These are phyloP conservation scores for Graphilbum fragrans DNA, from an alignment of 2,329 filamentous ascomycete genomes.

Conservation along the genomic window DNA sequence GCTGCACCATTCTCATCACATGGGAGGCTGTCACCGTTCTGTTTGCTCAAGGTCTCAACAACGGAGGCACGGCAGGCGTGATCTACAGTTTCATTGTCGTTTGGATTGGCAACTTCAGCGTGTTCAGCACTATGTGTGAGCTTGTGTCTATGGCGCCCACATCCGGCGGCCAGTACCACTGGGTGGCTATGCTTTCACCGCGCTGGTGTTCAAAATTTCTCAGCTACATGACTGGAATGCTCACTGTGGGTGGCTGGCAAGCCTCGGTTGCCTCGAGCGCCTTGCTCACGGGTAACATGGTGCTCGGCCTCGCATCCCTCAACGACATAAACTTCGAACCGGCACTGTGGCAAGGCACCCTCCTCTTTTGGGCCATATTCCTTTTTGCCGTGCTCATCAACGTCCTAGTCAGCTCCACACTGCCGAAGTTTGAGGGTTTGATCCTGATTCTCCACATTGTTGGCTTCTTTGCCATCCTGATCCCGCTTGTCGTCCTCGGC, in stretches of 20 bases:
- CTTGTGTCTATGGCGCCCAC: conserved; percentile 33
- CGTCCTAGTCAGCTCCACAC: conserved; percentile 26
- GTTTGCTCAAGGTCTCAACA: conserved; percentile 24
- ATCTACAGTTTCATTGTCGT: conserved; percentile 37
- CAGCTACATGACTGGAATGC: conserved; percentile 40
- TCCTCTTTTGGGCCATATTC: conserved; percentile 33
- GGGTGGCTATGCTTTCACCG: conserved; percentile 40
- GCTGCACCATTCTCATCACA: conserved; percentile 36
- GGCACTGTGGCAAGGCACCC: conserved; percentile 31
- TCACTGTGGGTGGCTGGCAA: conserved; percentile 32
- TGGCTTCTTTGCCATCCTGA: conserved; percentile 11
- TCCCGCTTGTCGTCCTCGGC: conserved; percentile 12
- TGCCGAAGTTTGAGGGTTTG: conserved; percentile 36
- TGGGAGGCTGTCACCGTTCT: conserved; percentile 29
- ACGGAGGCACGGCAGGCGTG: conserved; percentile 38
- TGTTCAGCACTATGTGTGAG: conserved; percentile 25
- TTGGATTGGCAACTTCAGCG: conserved; percentile 29
- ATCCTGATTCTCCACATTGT: conserved; percentile 19
- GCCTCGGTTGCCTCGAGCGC: conserved; percentile 20
- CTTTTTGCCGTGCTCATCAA: conserved; percentile 35
- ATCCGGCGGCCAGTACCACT: conserved; percentile 46
- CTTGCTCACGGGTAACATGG: conserved; percentile 30
- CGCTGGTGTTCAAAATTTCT: conserved; percentile 33
- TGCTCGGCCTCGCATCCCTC: conserved; percentile 28
- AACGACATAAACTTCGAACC: conserved; percentile 24